Evolutionary conservation across 306 rosid genomes (phyloP), one percentile per base, ranked within the genome.

Genomic region (Nissolia schottii): DNA sequence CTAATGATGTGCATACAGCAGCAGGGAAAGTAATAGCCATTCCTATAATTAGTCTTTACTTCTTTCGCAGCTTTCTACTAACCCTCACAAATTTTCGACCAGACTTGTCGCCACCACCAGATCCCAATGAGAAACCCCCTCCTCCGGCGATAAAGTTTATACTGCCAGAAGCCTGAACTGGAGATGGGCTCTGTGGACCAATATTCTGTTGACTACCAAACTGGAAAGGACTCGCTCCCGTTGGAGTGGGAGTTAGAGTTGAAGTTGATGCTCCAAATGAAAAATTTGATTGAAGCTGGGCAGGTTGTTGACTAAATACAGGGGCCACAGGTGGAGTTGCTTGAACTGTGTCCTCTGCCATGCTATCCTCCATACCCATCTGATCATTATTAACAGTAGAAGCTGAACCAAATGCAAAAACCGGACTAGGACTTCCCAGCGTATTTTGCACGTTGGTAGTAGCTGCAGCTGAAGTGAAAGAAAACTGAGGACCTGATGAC

Each of bases 281-380:
- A 80, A 77, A 90, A 58, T 79, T 74, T 10, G 92, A 41, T 48
- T 83, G 82, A 25, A 83, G 77, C 8, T 70, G 67, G 14, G 76
- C 76, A 15, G 84, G 55, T 34, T 73, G 88, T 68, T 88, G 96
- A 49, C 85, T 87, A 53, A 94, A 87, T 43, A 40, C 80, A 27
- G 95, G 80, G 27, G 71, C 51, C 7, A 74, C 13, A 0, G 90
- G 74, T 8, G 67, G 57, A 6, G 85, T 24, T 67, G 87, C 79
- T 78, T 87, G 94, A 53, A 86, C 61, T 20, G 89, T 86, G 79
- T 94, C 98, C 82, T 94, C 98, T 0, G 98, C 98, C 98, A 94
- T 91, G 81, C 90, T 91, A 81, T 94, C 98, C 81, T 87, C 97
- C 94, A 87, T 86, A 71, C 76, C 87, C 86, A 84, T 84, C 80